A percentile compares a stretch with the other conserved stretches of the same genome.
These are phyloP conservation scores for Lipomyces yarrowii DNA, from an alignment of 1,139 yeast genomes.

Conservation along the genomic window DNA sequence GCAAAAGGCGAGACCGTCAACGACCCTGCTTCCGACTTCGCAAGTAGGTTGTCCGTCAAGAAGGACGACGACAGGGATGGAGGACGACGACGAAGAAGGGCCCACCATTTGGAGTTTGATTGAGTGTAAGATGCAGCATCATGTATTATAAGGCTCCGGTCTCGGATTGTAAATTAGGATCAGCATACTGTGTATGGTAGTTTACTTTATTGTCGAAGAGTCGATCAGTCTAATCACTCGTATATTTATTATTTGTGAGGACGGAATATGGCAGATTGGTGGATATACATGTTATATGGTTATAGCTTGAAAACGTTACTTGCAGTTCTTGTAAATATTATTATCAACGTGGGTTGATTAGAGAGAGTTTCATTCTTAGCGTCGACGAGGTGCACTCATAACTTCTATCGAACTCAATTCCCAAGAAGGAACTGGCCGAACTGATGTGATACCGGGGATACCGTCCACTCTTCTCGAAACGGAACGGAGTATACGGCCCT, in stretches of 20 bases:
- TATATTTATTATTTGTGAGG: background rate
- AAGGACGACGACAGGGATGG: background rate
- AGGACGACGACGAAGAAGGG: constrained; percentile 14
- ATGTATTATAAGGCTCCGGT: background rate
- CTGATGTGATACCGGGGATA: too few species aligned
- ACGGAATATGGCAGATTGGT: too few species aligned
- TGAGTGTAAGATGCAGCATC: background rate
- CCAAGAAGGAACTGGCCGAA: background rate
- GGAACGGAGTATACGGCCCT: background rate
- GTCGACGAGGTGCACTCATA: background rate
- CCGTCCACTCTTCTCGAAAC: background rate
- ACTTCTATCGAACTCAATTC: background rate
- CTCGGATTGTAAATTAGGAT: background rate
- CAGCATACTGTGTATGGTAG: background rate
- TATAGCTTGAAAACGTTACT: background rate
- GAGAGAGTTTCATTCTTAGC: too few species aligned
- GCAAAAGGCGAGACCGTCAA: background rate
- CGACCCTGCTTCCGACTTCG: constrained; percentile 6
- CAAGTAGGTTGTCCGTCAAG: constrained; percentile 10
- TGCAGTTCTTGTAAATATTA: too few species aligned
- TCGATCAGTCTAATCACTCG: background rate
- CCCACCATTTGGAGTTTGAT: constrained; percentile 27
- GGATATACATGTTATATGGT: background rate
- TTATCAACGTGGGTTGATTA: background rate
- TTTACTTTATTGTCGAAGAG: background rate